Conservation (phyloP, 768 basidiomycete species). For the Mycena amicta region DNA sequence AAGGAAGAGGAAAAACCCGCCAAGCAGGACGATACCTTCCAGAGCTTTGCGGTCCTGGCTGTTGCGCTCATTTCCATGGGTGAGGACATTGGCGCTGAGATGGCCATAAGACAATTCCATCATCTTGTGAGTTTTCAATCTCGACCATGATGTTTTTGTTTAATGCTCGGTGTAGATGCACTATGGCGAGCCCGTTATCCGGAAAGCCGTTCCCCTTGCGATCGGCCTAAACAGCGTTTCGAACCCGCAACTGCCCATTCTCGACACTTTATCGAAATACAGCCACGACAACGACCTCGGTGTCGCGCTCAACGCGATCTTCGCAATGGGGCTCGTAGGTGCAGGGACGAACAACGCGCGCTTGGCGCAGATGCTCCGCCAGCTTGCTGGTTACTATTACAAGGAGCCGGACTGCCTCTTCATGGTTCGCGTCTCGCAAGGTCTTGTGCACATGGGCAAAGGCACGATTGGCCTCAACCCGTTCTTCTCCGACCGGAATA, state of each 20-base stretch:
- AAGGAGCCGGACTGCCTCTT: conserved; percentile 97
- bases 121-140: conserved; percentile 68
- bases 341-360: conserved; percentile 99
- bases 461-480: conserved; percentile 92
- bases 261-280: conserved; percentile 98
- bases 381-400: conserved; percentile 96
- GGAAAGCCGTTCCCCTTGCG: conserved; percentile 91
- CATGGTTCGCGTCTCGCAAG: conserved; percentile 94
- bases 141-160: conserved; percentile 19
- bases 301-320: conserved; percentile 95
- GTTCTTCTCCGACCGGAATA: conserved; percentile 89
- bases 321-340: conserved; percentile 97
- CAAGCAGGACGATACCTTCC: conserved; percentile 74
- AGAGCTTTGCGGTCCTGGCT: conserved; percentile 90
- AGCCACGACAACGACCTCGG: conserved; percentile 98
- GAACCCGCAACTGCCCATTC: conserved; percentile 90
- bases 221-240: conserved; percentile 94
- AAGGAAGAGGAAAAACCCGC: conserved; percentile 49
- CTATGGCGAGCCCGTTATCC: conserved; percentile 91
- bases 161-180: conserved; percentile 74
- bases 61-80: conserved; percentile 97
- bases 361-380: conserved; percentile 95
- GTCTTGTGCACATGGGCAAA: conserved; percentile 99
- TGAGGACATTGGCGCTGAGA: conserved; percentile 95
- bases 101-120: conserved; percentile 97